Evolutionary conservation across 2,329 filamentous ascomycete genomes (phyloP), one percentile per base, ranked within the genome.

Genomic region (Endocalyx cinctus): DNA sequence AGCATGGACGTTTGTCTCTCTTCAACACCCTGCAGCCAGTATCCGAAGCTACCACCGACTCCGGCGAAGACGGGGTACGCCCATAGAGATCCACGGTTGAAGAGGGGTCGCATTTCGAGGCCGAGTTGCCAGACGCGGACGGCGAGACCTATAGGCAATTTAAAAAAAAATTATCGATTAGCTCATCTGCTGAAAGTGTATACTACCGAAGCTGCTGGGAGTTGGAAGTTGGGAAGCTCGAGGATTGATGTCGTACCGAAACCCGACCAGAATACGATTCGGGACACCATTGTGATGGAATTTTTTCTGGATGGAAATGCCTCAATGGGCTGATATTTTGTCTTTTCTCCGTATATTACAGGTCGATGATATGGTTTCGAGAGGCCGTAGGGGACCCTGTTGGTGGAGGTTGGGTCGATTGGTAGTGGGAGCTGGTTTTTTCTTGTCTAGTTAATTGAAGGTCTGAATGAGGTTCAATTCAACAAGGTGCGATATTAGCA

Each of bases 61-160:
- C 77, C 77, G 38, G 82, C 89, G 66, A 92, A 98, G 51, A 90
- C 67, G 35, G 92, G 92, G 70, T 95, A 98, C 32, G 80, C 87
- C 84, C 87, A 94, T 55, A 95, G 78, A 35, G 84, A 84, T 59
- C 83, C 74, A 56, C 74, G 79, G 67, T 84, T 82, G 75, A 97
- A 87, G 64, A 96, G 82, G 33, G 90, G 92, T 43, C 89, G 87
- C 88, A 94, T 95, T 71, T 98, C 88, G 62, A 98, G 92, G 57
- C 90, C 92, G 61, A 98, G 82, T 67, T 97, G 92, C 87, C 89
- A 96, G 65, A 92, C 77, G 53, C 90, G 86, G 58, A 89, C 84
- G 58, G 85, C 88, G 54, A 96, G 68, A 72, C 92, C 92, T 98
- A 13, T n/a, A 23, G 20, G n/a, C 8, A 23, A n/a, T n/a, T n/a